Percentiles rank a stretch among this genome's conserved stretches.
Evolutionary conservation across 768 basidiomycete species (phyloP).

Genomic region (Agrocybe chaxingu): DNA sequence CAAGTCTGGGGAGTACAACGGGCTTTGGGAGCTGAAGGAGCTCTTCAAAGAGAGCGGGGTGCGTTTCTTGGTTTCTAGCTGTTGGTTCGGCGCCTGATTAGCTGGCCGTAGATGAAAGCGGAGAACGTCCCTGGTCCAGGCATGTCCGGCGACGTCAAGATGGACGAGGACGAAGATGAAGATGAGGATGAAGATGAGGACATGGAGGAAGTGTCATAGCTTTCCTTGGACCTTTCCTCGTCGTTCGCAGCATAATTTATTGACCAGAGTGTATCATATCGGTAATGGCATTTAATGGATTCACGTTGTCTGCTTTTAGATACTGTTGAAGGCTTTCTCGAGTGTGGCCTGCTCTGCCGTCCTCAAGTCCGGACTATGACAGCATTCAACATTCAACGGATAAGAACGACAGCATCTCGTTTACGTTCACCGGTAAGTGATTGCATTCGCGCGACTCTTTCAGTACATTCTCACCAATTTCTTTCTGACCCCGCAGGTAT

Average conservation of each 20-base stretch:
- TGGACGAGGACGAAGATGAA: slow-evolving; percentile 56
- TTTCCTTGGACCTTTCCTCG: too few relatives aligned
- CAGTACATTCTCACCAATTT: too few relatives aligned
- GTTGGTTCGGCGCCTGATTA: not conserved
- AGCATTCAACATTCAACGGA: too few relatives aligned
- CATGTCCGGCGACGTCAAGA: slow-evolving; percentile 30
- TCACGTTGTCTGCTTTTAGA: not conserved
- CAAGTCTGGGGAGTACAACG: slow-evolving; percentile 77
- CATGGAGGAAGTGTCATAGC: slow-evolving; percentile 74
- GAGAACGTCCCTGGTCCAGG: slow-evolving; percentile 43
- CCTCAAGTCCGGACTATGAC: too few relatives aligned
- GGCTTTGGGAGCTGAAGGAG: slow-evolving; percentile 76
- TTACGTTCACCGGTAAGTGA: too few relatives aligned
- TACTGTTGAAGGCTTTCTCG: not conserved
- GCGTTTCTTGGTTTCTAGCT: slow-evolving; percentile 18
- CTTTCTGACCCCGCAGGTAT: too few relatives aligned
- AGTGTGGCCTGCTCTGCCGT: too few relatives aligned
- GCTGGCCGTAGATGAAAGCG: slow-evolving; percentile 34
- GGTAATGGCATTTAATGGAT: too few relatives aligned
- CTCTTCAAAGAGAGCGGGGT: slow-evolving; percentile 67
- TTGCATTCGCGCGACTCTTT: too few relatives aligned
- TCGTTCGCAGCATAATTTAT: not conserved
- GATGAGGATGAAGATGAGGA: slow-evolving; percentile 59
- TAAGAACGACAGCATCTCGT: too few relatives aligned
- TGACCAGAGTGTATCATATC: too few relatives aligned